Evolutionary conservation across 108 stramenopile species (phyloP).

Genomic region (Parmales sp.): DNA sequence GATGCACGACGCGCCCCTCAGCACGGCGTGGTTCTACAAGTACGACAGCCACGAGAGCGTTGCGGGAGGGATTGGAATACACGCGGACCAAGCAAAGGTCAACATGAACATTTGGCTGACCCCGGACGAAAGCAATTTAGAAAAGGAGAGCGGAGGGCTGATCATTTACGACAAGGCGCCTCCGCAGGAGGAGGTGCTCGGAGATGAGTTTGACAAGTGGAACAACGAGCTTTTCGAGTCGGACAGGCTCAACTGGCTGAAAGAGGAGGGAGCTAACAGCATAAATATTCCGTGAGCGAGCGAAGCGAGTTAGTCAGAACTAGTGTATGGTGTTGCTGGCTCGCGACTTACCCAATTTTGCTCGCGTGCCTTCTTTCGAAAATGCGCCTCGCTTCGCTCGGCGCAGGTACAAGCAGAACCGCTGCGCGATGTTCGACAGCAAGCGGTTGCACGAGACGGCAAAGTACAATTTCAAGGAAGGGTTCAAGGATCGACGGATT

Average conservation of each 20-base stretch:
- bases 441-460: conserved; percentile 66
- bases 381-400: too few relatives aligned
- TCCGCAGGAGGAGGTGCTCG: conserved; percentile 32
- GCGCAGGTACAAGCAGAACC: conserved; percentile 58
- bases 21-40: conserved; percentile 60
- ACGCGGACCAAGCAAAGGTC: conserved; percentile 68
- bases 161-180: conserved; percentile 65
- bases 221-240: background rate
- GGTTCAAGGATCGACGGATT: conserved; percentile 61
- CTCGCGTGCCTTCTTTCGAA: too few relatives aligned
- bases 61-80: conserved; percentile 44
- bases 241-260: background rate
- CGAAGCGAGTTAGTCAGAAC: too few relatives aligned
- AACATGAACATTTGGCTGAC: conserved; percentile 74
- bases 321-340: too few relatives aligned
- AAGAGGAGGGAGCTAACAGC: background rate
- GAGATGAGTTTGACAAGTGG: background rate
- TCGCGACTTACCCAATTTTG: too few relatives aligned
- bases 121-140: conserved; percentile 55
- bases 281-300: conserved; percentile 34
- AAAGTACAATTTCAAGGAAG: conserved; percentile 39
- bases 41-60: conserved; percentile 44
- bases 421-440: conserved; percentile 70
- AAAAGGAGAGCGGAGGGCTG: conserved; percentile 49
- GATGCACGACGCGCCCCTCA: conserved; percentile 38